Conservation (phyloP, 2,329 filamentous ascomycete species). For the Shiraia bambusicola region DNA sequence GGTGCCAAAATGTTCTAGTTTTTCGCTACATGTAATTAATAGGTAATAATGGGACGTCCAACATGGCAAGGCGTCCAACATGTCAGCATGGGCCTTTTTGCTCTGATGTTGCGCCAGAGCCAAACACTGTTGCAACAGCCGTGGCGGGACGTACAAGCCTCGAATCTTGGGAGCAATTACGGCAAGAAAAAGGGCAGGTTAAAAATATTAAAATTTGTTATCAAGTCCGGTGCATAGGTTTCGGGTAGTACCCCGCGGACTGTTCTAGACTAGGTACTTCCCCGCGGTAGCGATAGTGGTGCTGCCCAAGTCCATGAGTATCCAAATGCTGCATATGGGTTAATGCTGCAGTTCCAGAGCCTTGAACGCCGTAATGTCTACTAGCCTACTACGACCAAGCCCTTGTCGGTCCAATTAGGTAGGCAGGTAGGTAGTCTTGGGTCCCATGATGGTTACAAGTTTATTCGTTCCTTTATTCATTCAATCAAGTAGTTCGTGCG, state of each 20-base stretch:
- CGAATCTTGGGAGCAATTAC: no score
- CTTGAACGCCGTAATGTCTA: slow-evolving; percentile 14
- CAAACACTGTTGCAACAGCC: slow-evolving; percentile 16
- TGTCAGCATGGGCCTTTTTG: slow-evolving; percentile 5
- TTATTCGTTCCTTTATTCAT: slow-evolving; percentile 2
- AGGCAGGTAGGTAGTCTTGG: no score
- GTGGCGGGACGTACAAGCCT: neutral
- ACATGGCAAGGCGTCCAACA: no score
- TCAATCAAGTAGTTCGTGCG: neutral
- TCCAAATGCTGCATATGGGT: slow-evolving; percentile 13
- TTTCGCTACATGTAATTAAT: no score
- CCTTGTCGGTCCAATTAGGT: neutral
- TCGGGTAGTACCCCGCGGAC: neutral
- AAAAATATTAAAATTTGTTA: neutral
- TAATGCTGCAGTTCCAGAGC: slow-evolving; percentile 15
- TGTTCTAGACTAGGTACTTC: slow-evolving; percentile 1
- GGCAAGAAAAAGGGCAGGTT: no score
- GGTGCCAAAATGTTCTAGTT: no score
- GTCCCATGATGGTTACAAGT: neutral
- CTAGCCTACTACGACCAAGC: slow-evolving; percentile 1
- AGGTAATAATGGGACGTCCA: no score
- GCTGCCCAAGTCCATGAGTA: slow-evolving; percentile 11
- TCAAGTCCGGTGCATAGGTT: neutral
- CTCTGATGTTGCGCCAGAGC: slow-evolving; percentile 16
- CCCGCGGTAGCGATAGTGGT: slow-evolving; percentile 18